phyloP scores from a whole-genome alignment of 2,329 filamentous ascomycete species.

The Trichoderma sp. region DNA sequence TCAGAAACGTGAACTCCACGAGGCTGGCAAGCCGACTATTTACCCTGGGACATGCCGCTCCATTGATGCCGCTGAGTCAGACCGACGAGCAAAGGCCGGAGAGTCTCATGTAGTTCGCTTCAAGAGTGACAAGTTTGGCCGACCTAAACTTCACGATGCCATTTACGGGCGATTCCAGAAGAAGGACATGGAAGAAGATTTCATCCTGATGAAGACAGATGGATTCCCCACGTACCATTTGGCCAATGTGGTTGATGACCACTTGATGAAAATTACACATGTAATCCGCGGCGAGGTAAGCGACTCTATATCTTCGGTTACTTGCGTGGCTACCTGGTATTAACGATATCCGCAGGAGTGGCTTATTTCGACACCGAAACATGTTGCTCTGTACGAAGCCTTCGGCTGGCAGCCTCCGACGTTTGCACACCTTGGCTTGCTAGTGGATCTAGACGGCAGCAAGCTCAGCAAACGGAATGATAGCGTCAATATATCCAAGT shows the following conservation, averaged over 20 bases:
- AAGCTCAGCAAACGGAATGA: constrained; percentile 84
- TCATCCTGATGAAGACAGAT: constrained; percentile 86
- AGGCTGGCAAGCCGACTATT: constrained; percentile 42
- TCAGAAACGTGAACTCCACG: constrained; percentile 62
- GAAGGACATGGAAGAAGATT: constrained; percentile 66
- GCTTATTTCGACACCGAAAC: constrained; percentile 86
- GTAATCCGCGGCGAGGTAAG: constrained; percentile 81
- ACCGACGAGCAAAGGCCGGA: constrained; percentile 64
- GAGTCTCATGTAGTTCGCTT: constrained; percentile 78
- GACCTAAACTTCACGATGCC: constrained; percentile 69
- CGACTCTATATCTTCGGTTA: constrained; percentile 7
- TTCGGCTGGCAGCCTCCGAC: constrained; percentile 70
- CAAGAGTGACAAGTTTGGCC: constrained; percentile 53
- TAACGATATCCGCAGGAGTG: constrained; percentile 63
- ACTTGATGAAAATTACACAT: constrained; percentile 92
- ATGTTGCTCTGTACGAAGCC: constrained; percentile 68
- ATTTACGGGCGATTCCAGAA: constrained; percentile 71
- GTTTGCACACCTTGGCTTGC: constrained; percentile 79
- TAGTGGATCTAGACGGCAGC: constrained; percentile 65
- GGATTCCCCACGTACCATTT: constrained; percentile 95
- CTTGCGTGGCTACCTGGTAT: neutral
- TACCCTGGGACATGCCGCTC: constrained; percentile 68
- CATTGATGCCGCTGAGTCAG: constrained; percentile 65
- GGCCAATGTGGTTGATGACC: constrained; percentile 94
- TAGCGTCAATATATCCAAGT: constrained; percentile 50